Conservation (phyloP, 257 asterid species). For the Nicotiana tomentosiformis region DNA sequence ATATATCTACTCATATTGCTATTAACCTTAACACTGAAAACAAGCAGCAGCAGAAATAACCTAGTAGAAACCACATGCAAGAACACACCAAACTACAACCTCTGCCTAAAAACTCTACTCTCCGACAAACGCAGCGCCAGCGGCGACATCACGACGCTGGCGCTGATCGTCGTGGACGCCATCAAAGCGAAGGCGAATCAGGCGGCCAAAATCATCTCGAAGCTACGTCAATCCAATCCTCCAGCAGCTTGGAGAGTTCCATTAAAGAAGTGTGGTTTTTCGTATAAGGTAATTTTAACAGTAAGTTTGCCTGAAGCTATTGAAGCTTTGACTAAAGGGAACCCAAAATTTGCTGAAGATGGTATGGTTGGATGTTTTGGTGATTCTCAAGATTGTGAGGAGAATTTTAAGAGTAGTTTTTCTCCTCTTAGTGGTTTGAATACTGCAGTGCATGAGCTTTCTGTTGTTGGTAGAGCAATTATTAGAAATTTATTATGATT, state of each 20-base stretch:
- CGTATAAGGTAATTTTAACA: background rate
- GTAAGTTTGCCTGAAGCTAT: conserved; percentile 13
- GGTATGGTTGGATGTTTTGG: conserved; percentile 14
- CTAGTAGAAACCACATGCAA: conserved; percentile 42
- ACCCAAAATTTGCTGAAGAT: conserved; percentile 26
- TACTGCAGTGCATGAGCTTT: conserved; percentile 32
- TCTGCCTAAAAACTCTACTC: conserved; percentile 40
- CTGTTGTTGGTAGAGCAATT: conserved; percentile 35
- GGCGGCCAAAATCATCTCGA: background rate
- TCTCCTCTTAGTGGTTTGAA: conserved; percentile 17
- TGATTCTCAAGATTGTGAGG: conserved; percentile 20
- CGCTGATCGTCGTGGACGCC: conserved; percentile 16
- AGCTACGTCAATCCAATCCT: background rate
- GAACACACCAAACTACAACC: conserved; percentile 49
- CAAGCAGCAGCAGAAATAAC: background rate
- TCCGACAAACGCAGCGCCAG: conserved; percentile 23
- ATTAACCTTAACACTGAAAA: background rate
- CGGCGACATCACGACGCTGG: conserved; percentile 16
- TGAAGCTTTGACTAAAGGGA: conserved; percentile 26
- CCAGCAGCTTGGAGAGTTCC: background rate
- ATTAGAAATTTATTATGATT: conserved; percentile 29
- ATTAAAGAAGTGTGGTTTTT: background rate
- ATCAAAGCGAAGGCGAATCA: background rate
- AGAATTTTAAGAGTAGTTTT: background rate
- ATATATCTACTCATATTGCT: background rate